Conservation (phyloP, 768 basidiomycete species). For the Tulasnella sp. region DNA sequence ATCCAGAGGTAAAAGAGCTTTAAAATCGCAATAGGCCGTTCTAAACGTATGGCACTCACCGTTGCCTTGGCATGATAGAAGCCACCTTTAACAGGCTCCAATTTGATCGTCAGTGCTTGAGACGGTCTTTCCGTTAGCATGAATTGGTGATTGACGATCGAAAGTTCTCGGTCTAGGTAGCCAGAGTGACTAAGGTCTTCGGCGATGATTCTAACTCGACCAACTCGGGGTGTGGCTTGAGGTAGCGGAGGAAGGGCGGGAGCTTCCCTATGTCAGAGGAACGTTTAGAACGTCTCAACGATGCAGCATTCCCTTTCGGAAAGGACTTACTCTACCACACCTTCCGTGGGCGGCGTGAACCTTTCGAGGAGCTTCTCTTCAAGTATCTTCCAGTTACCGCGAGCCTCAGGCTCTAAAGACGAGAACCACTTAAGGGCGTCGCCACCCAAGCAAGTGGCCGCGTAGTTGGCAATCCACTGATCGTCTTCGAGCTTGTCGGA, state of each 20-base stretch:
- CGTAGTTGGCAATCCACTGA: neutral
- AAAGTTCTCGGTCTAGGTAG: slow-evolving; percentile 2
- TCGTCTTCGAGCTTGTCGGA: slow-evolving; percentile 5
- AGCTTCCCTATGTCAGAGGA: neutral
- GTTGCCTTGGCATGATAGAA: neutral
- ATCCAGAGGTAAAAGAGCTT: neutral
- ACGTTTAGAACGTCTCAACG: neutral
- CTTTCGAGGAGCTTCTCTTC: slow-evolving; percentile 11
- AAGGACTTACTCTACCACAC: neutral
- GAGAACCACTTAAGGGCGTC: neutral
- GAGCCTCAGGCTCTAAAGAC: neutral
- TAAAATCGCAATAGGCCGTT: neutral
- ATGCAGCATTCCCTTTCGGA: neutral
- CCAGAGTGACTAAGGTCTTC: neutral
- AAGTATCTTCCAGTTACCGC: neutral
- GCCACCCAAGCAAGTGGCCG: neutral
- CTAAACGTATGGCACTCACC: neutral
- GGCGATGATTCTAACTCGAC: neutral
- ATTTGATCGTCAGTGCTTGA: neutral
- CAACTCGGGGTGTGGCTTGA: neutral
- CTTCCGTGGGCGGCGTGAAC: neutral
- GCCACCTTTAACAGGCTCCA: neutral
- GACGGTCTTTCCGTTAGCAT: neutral
- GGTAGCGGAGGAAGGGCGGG: neutral
- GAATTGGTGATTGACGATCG: neutral